A percentile compares a stretch with the other conserved stretches of the same genome.
phyloP scores from a whole-genome alignment of 1,284 basidiomycete genomes.

The Thecaphora thlaspeos region DNA sequence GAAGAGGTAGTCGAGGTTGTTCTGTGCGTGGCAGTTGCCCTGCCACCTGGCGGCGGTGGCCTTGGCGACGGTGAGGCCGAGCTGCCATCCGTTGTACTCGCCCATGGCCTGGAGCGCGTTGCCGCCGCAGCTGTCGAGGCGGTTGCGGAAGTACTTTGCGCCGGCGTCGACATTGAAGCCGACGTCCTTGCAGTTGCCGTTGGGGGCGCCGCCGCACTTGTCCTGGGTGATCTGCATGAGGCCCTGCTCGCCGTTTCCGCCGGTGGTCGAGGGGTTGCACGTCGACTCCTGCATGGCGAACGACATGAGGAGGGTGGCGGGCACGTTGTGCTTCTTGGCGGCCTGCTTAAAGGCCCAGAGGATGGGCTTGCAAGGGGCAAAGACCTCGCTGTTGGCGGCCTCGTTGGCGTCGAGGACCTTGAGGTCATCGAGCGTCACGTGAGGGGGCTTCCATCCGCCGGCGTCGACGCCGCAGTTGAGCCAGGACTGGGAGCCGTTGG shows the following conservation, averaged over 20 bases:
- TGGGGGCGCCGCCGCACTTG: constrained; percentile 41
- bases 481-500: constrained; percentile 43
- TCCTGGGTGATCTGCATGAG: constrained; percentile 51
- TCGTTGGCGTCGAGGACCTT: constrained; percentile 24
- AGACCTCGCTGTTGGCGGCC: constrained; percentile 26
- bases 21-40: constrained; percentile 37
- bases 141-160: constrained; percentile 42
- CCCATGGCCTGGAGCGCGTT: constrained; percentile 35
- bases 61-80: constrained; percentile 27
- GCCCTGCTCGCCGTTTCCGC: constrained; percentile 45
- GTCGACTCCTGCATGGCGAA: constrained; percentile 49
- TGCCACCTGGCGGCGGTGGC: constrained; percentile 26
- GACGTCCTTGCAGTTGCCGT: constrained; percentile 37
- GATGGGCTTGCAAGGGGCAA: constrained; percentile 33
- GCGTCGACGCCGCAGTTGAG: constrained; percentile 45
- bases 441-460: constrained; percentile 39
- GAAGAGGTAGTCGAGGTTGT: constrained; percentile 49
- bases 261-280: constrained; percentile 38
- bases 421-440: constrained; percentile 31
- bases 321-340: constrained; percentile 23
- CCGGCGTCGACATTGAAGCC: constrained; percentile 37
- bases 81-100: constrained; percentile 44
- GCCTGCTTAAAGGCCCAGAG: constrained; percentile 37
- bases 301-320: constrained; percentile 42
- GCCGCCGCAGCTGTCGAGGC: constrained; percentile 24